Evolutionary conservation across 176 grass and related monocot species (phyloP), one percentile per base, ranked within the genome.

Genomic region (Oryza officinalis): DNA sequence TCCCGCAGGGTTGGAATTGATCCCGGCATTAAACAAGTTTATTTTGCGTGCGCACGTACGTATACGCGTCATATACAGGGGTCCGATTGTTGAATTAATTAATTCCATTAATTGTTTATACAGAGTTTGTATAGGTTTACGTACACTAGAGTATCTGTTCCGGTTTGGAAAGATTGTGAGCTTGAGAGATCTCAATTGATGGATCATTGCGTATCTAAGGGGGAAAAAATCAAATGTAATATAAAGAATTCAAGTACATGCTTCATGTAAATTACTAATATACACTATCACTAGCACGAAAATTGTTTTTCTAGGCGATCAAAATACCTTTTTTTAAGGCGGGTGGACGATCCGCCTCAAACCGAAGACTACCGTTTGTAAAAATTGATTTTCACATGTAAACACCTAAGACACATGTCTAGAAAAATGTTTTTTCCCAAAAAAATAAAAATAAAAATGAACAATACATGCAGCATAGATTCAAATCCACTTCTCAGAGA

Each of bases 1-100:
- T 71, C 15, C 84, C 80, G 22, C 90, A 89, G 32, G 74, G 69
- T 20, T 89, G 85, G 69, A 49, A 82, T n/a, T 86, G 74, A 77
- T 84, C 26, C 26, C 10, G 65, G 52, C 18, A 57, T 7, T 59
- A 22, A 54, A 9, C 17, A 33, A 63, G 33, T 13, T 25, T 32
- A 12, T 12, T 32, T 60, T 80, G 33, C 26, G 2, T 49, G 28
- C 30, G 31, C 23, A 25, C 3, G 4, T 57, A 22, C 1, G 11
- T 27, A 15, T 60, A 22, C 25, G 1, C 61, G 1, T 28, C 64
- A 33, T 49, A 44, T 20, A 46, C 2, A 22, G 7, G 7, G 79
- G 25, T 10, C 11, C 4, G 13, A 8, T 40, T 31, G 64, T 40
- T 33, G 37, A 67, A 46, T 82, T 61, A 57, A 76, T 87, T 87